These are phyloP conservation scores for Corynespora cassiicola DNA, from an alignment of 2,329 filamentous ascomycete genomes.

Conservation along the genomic window DNA sequence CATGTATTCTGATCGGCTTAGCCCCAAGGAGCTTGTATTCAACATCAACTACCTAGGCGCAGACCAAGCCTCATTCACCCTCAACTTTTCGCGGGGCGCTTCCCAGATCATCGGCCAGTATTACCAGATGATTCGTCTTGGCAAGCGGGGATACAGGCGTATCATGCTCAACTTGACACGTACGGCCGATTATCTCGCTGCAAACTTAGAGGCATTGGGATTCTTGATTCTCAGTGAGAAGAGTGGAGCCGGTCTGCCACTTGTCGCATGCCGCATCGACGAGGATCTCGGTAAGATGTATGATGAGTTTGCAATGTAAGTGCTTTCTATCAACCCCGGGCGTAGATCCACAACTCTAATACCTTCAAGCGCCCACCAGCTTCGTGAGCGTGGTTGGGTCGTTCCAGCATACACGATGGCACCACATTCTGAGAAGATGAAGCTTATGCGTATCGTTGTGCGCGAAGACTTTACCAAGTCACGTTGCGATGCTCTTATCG, in stretches of 20 bases:
- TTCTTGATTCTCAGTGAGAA: constrained; percentile 90
- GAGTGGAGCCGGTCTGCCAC: constrained; percentile 78
- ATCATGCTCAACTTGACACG: constrained; percentile 95
- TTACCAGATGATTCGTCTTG: constrained; percentile 94
- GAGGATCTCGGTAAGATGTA: constrained; percentile 60
- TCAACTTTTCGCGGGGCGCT: constrained; percentile 97
- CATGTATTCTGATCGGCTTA: constrained; percentile 79
- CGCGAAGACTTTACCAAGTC: constrained; percentile 88
- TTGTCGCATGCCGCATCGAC: constrained; percentile 86
- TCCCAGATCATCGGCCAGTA: constrained; percentile 96
- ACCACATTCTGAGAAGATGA: constrained; percentile 79
- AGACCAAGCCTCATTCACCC: constrained; percentile 92
- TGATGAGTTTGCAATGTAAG: constrained; percentile 59
- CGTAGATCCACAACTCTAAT: too few relatives aligned
- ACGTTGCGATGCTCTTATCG: constrained; percentile 78
- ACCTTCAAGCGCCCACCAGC: constrained; percentile 73
- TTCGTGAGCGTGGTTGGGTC: constrained; percentile 88
- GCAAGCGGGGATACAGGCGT: constrained; percentile 86
- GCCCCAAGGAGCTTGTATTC: constrained; percentile 91
- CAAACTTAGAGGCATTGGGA: constrained; percentile 73
- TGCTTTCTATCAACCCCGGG: too few relatives aligned
- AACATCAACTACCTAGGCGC: constrained; percentile 99
- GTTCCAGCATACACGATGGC: constrained; percentile 98
- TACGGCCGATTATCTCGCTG: constrained; percentile 85
- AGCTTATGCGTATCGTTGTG: constrained; percentile 91